These are phyloP conservation scores for Diplodia sapinea DNA, from an alignment of 2,329 filamentous ascomycete genomes.

Conservation along the genomic window DNA sequence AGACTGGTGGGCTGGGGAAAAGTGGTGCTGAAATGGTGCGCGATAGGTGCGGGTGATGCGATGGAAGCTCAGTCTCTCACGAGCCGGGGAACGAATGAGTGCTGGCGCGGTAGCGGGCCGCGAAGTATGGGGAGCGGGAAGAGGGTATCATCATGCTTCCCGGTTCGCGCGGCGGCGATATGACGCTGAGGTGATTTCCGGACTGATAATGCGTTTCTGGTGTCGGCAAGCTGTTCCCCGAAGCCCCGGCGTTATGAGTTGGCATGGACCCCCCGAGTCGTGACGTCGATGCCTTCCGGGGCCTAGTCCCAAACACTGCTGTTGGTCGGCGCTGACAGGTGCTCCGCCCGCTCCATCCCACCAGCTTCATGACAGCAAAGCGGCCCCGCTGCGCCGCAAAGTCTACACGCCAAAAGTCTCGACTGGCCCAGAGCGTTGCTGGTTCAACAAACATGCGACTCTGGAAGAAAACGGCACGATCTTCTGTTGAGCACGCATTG, in stretches of 20 bases:
- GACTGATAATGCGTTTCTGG: slow-evolving; percentile 24
- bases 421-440: neutral
- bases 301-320: neutral
- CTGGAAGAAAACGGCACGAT: neutral
- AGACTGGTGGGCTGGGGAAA: slow-evolving; percentile 6
- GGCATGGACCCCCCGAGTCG: slow-evolving; percentile 19
- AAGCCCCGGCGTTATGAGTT: slow-evolving; percentile 15
- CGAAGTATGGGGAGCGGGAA: slow-evolving; percentile 23
- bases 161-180: neutral
- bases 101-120: slow-evolving; percentile 1
- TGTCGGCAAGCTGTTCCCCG: slow-evolving; percentile 19
- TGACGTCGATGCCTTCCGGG: slow-evolving; percentile 14
- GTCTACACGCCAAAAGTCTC: slow-evolving; percentile 1
- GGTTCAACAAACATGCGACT: neutral
- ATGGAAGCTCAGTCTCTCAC: slow-evolving; percentile 12
- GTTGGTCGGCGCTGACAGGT: slow-evolving; percentile 1
- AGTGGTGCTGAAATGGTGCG: slow-evolving; percentile 23
- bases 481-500: slow-evolving; percentile 1
- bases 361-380: neutral
- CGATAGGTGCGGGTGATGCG: slow-evolving; percentile 14
- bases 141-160: slow-evolving; percentile 14
- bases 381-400: neutral
- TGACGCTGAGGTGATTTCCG: slow-evolving; percentile 19
- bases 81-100: neutral
- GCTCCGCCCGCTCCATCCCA: neutral